A percentile compares a stretch with the other conserved stretches of the same genome.
Conservation (phyloP, 768 basidiomycete genomes). For the Ramaria sp. region DNA sequence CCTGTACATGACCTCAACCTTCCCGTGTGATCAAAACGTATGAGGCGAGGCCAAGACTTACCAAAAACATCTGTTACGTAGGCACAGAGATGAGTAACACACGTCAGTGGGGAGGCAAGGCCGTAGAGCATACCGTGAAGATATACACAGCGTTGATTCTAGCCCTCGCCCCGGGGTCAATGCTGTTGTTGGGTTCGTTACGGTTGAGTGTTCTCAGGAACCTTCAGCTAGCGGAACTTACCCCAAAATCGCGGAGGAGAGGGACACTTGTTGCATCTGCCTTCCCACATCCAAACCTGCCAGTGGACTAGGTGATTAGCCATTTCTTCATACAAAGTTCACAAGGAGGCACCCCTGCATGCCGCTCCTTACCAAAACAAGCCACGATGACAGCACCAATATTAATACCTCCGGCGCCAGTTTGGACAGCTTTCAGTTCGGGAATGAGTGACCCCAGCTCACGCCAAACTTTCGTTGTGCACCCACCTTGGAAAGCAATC, state of each 20-base stretch:
- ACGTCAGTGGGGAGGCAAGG: too few species aligned
- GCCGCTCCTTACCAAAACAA: constrained; percentile 40
- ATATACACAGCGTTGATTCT: constrained; percentile 71
- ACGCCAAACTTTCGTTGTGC: background rate
- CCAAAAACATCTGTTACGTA: constrained; percentile 6
- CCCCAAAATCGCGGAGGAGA: constrained; percentile 51
- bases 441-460: background rate
- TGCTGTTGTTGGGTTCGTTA: constrained; percentile 23
- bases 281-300: constrained; percentile 48
- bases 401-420: constrained; percentile 57
- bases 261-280: constrained; percentile 64
- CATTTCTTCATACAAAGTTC: too few species aligned
- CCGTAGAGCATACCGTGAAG: constrained; percentile 38
- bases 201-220: background rate
- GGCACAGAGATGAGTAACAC: background rate
- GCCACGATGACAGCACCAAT: constrained; percentile 62
- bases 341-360: background rate
- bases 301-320: background rate
- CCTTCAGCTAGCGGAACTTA: constrained; percentile 18
- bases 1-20: constrained; percentile 18
- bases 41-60: background rate
- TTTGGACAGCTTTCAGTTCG: constrained; percentile 35
- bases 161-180: constrained; percentile 41
- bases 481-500: constrained; percentile 34
- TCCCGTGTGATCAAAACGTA: too few species aligned